These are phyloP conservation scores for Pseudognaphalium luteoalbum DNA, from an alignment of 129 eudicot species.

Conservation along the genomic window DNA sequence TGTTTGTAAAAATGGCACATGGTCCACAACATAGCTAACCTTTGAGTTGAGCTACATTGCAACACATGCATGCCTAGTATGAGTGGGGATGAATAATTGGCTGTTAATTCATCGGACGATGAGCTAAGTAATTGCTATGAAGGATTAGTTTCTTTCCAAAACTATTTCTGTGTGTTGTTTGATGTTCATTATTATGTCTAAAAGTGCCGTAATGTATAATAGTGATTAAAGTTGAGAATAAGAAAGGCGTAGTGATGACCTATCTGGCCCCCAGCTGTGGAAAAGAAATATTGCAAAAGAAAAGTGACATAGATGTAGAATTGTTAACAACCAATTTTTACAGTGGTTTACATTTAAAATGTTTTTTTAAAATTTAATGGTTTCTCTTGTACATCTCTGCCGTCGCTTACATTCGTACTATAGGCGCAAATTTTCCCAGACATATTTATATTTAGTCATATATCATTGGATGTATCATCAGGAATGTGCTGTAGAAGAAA, in stretches of 20 bases:
- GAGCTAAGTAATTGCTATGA: background rate
- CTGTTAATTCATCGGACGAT: background rate
- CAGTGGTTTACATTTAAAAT: background rate
- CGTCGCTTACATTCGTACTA: background rate
- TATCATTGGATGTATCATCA: conserved; percentile 36
- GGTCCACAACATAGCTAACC: background rate
- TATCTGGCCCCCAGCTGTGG: background rate
- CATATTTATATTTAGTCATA: background rate
- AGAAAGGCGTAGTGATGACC: background rate
- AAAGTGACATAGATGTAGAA: background rate
- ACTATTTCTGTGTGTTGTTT: background rate
- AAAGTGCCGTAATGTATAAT: background rate
- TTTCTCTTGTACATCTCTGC: background rate
- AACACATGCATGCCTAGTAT: background rate
- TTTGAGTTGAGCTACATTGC: background rate
- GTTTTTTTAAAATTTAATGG: background rate
- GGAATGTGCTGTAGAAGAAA: conserved; percentile 89
- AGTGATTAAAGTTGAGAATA: background rate
- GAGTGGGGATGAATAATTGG: background rate
- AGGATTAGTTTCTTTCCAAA: background rate
- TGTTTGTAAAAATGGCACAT: background rate
- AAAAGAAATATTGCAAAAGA: background rate
- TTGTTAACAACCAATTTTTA: background rate
- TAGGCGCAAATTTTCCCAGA: background rate
- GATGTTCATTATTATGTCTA: background rate